phyloP scores from a whole-genome alignment of 805 yeast genomes.

The Yarrowia yakushimensis region DNA sequence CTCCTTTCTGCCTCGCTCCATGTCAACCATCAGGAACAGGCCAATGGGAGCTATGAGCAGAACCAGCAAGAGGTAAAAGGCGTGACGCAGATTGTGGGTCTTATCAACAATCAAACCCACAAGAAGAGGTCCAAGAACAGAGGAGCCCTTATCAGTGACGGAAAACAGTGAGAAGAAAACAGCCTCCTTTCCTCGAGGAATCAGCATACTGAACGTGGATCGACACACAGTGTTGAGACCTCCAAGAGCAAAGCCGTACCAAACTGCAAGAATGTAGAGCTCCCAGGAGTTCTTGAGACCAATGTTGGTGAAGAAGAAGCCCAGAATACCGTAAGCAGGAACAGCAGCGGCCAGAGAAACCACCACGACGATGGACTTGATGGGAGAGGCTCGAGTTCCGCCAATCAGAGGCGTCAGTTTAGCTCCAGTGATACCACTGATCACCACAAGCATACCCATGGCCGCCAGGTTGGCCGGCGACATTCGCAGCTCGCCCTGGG shows the following conservation, averaged over 20 bases:
- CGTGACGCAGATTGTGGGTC: constrained; percentile 69
- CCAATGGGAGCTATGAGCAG: constrained; percentile 57
- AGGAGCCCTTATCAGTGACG: constrained; percentile 77
- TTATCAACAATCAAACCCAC: constrained; percentile 70
- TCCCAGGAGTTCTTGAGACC: constrained; percentile 65
- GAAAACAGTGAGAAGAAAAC: constrained; percentile 72
- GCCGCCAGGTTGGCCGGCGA: constrained; percentile 59
- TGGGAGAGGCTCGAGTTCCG: constrained; percentile 37
- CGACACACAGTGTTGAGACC: constrained; percentile 68
- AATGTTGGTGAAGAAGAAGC: constrained; percentile 51
- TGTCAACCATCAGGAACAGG: constrained; percentile 51
- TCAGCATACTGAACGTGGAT: constrained; percentile 61
- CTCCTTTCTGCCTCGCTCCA: constrained; percentile 51
- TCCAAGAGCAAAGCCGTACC: constrained; percentile 76
- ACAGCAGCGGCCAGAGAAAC: constrained; percentile 61
- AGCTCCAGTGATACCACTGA: constrained; percentile 68
- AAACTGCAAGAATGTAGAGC: constrained; percentile 62
- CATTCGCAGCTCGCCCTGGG: constrained; percentile 68
- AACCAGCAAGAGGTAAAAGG: constrained; percentile 60
- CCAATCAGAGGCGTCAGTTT: constrained; percentile 48
- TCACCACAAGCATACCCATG: constrained; percentile 62
- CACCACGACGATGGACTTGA: constrained; percentile 48
- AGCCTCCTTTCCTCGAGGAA: constrained; percentile 72
- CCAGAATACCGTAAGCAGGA: constrained; percentile 68
- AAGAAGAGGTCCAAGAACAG: constrained; percentile 67